Evolutionary conservation across 371 early-diverging fungal genomes (phyloP).

Genomic region (Rhizopus sp.): DNA sequence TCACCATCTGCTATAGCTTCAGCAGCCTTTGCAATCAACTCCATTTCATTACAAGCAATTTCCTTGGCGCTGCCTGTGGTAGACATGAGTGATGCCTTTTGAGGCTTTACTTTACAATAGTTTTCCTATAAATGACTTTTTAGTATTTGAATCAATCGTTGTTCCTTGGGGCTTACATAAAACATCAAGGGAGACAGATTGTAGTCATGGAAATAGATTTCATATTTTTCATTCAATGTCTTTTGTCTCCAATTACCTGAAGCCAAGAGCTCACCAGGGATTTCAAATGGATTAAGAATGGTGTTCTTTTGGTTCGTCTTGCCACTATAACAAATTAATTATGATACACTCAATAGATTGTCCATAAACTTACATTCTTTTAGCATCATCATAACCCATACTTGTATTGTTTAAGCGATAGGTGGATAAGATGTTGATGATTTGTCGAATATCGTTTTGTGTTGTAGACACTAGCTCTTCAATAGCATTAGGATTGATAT

Average conservation of each 20-base stretch:
- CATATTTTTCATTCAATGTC: slow-evolving; percentile 77
- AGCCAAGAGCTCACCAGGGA: slow-evolving; percentile 71
- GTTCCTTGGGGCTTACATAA: not conserved
- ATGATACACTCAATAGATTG: not conserved
- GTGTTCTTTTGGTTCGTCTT: slow-evolving; percentile 78
- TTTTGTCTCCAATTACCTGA: slow-evolving; percentile 49
- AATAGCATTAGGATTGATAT: slow-evolving; percentile 80
- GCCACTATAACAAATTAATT: slow-evolving; percentile 26
- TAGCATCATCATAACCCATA: slow-evolving; percentile 85
- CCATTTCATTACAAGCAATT: slow-evolving; percentile 43
- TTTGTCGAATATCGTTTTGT: slow-evolving; percentile 97
- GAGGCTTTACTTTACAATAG: slow-evolving; percentile 40
- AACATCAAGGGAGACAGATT: slow-evolving; percentile 88
- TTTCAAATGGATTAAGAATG: slow-evolving; percentile 85
- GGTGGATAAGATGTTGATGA: slow-evolving; percentile 93
- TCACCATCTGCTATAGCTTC: slow-evolving; percentile 93
- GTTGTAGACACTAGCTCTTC: slow-evolving; percentile 86
- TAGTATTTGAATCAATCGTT: not conserved
- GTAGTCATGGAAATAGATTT: slow-evolving; percentile 96
- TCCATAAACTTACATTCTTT: slow-evolving; percentile 57
- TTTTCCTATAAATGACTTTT: slow-evolving; percentile 47
- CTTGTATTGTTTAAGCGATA: slow-evolving; percentile 68
- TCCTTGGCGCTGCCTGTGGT: slow-evolving; percentile 19
- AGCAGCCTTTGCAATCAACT: slow-evolving; percentile 79
- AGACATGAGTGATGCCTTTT: slow-evolving; percentile 14